A percentile compares a stretch with the other conserved stretches of the same genome.
Conservation (phyloP, 1,284 basidiomycete genomes). For the Ceratobasidium sp. region DNA sequence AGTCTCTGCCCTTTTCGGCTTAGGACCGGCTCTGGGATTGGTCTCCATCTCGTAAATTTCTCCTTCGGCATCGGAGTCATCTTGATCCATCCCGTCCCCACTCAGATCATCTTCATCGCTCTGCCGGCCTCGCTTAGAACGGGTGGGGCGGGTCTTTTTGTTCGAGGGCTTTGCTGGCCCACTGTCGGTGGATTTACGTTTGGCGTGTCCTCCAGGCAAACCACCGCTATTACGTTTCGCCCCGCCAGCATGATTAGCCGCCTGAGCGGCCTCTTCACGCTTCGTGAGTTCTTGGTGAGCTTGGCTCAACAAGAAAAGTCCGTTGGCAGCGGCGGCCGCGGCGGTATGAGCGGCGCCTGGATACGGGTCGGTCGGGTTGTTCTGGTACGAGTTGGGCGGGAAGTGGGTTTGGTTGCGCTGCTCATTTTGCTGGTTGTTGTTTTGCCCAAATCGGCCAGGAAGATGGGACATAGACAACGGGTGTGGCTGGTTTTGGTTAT, state of each 20-base stretch:
- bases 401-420: slow-evolving; percentile 31
- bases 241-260: slow-evolving; percentile 59
- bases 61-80: slow-evolving; percentile 52
- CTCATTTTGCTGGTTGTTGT: slow-evolving; percentile 52
- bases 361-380: slow-evolving; percentile 39
- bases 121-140: slow-evolving; percentile 40
- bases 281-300: slow-evolving; percentile 97
- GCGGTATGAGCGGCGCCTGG: slow-evolving; percentile 47
- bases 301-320: slow-evolving; percentile 91
- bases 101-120: slow-evolving; percentile 48
- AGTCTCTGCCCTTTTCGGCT: slow-evolving; percentile 82
- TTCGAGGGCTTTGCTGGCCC: slow-evolving; percentile 27
- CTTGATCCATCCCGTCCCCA: slow-evolving; percentile 49
- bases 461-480: slow-evolving; percentile 48
- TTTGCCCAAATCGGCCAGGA: slow-evolving; percentile 42
- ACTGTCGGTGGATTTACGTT: slow-evolving; percentile 47
- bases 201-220: slow-evolving; percentile 52
- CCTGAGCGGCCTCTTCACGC: slow-evolving; percentile 71
- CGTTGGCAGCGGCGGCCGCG: slow-evolving; percentile 77
- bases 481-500: slow-evolving; percentile 50
- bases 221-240: slow-evolving; percentile 53
- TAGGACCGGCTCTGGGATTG: slow-evolving; percentile 51
- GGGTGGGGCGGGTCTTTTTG: slow-evolving; percentile 42
- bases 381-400: slow-evolving; percentile 40
- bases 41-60: slow-evolving; percentile 45